Evolutionary conservation across 495 filamentous ascomycete genomes (phyloP), one percentile per base, ranked within the genome.

Genomic region (Acidomyces sp.): DNA sequence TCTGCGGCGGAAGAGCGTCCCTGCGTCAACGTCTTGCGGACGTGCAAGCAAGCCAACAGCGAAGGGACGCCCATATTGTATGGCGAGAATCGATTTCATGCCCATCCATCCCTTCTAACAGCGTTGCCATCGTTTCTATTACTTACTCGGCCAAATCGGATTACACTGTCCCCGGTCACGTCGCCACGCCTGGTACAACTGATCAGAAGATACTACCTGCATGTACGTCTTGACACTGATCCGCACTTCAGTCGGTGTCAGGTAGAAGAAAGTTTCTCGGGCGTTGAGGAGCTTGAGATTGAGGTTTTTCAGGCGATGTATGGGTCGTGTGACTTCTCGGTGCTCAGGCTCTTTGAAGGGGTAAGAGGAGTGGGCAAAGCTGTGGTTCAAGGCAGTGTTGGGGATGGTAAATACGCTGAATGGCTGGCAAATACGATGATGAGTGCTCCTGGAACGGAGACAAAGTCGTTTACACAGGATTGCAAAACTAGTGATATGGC

Each of bases 401-500:
- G 51, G n/a, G 43, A 48, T 43, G 49, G 54, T 4, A 49, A 59
- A 30, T 70, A 72, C 44, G 56, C 61, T 5, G 27, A 39, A 0
- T 71, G 68, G 68, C 49, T 74, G 34, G 58, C 60, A 44, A 18
- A 35, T 2, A 34, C 48, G 11, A 71, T 76, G 64, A 64, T 56
- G 60, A 52, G 43, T 2, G 43, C 51, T 13, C 34, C 43, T 1
- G 62, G 56, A 43, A 43, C 31, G 28, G 40, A 41, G 36, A 52
- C 43, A 34, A 39, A 34, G 34, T 27, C 41, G 28, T 40, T 15
- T 36, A 16, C 9, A 1, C 42, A 49, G 33, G 26, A 45, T 18
- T 46, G 32, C 28, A 38, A 48, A 22, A 50, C 41, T n/a, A 44
- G 41, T 3, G 34, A 42, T 27, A 18, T 27, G 21, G 24, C 31